A percentile compares a stretch with the other conserved stretches of the same genome.
phyloP scores from a whole-genome alignment of 805 yeast species.

The Schwanniomyces yamadae region DNA sequence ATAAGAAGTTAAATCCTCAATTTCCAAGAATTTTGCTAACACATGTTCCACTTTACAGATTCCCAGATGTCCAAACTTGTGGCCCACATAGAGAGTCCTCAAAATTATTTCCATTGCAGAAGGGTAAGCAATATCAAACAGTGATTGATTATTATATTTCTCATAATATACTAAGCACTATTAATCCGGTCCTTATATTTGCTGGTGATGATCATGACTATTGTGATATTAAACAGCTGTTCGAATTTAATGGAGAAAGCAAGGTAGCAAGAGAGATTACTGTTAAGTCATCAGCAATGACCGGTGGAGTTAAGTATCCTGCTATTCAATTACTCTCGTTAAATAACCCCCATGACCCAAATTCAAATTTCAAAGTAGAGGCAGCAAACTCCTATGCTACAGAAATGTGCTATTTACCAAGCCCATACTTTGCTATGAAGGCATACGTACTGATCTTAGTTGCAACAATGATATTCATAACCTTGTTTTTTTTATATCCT shows the following conservation, averaged over 20 bases:
- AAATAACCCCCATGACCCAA: constrained; percentile 39
- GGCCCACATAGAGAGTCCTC: constrained; percentile 75
- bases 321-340: constrained; percentile 83
- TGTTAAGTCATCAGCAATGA: constrained; percentile 88
- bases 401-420: constrained; percentile 55
- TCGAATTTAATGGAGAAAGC: constrained; percentile 12
- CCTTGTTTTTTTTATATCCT: constrained; percentile 19
- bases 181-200: constrained; percentile 70
- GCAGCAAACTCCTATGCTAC: constrained; percentile 32
- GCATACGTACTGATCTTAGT: constrained; percentile 2
- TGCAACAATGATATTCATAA: background rate
- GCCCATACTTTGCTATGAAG: constrained; percentile 36
- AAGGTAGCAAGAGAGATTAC: constrained; percentile 70
- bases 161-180: constrained; percentile 51
- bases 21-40: constrained; percentile 68
- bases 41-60: constrained; percentile 86
- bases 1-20: constrained; percentile 21
- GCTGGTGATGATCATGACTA: constrained; percentile 98
- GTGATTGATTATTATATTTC: constrained; percentile 67
- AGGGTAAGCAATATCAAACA: constrained; percentile 88
- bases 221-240: constrained; percentile 69
- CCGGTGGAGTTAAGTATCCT: constrained; percentile 83
- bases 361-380: constrained; percentile 2
- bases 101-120: constrained; percentile 60
- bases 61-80: constrained; percentile 61